These are phyloP conservation scores for Triglochin maritima DNA, from an alignment of 106 monocot species.

Conservation along the genomic window DNA sequence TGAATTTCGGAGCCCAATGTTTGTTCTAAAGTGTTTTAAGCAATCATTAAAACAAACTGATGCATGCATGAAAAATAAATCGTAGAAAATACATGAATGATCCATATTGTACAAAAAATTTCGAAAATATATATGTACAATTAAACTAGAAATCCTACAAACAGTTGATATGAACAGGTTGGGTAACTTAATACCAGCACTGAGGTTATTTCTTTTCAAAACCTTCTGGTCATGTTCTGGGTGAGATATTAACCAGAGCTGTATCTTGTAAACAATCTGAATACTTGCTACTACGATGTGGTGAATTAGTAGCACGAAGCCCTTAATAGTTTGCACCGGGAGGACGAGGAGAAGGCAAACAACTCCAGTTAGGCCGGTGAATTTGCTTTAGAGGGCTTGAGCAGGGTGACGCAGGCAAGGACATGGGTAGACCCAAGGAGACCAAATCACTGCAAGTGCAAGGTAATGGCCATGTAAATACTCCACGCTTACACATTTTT, in stretches of 20 bases:
- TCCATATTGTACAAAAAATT: no score
- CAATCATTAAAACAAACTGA: no score
- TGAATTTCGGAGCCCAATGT: no score
- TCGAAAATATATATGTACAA: background rate
- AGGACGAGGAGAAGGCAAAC: conserved; percentile 61
- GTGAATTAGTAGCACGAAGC: conserved; percentile 16
- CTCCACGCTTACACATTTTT: no score
- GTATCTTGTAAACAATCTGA: conserved; percentile 32
- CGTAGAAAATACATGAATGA: no score
- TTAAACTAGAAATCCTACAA: background rate
- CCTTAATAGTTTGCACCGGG: conserved; percentile 34
- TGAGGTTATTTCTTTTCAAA: background rate
- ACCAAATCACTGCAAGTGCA: conserved; percentile 20
- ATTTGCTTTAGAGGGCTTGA: conserved; percentile 65
- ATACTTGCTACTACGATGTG: conserved; percentile 4
- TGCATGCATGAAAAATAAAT: no score
- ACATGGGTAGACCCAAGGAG: conserved; percentile 40
- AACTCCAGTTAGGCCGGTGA: conserved; percentile 45
- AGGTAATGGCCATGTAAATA: no score
- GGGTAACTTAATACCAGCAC: no score
- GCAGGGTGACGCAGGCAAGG: conserved; percentile 60
- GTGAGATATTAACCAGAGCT: conserved; percentile 18
- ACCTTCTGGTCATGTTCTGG: conserved; percentile 22
- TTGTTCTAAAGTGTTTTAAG: no score
- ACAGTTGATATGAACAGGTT: conserved; percentile 3